Base-by-base conservation (phyloP, 768 basidiomycete genomes). In the Galerina sulciceps region DNA sequence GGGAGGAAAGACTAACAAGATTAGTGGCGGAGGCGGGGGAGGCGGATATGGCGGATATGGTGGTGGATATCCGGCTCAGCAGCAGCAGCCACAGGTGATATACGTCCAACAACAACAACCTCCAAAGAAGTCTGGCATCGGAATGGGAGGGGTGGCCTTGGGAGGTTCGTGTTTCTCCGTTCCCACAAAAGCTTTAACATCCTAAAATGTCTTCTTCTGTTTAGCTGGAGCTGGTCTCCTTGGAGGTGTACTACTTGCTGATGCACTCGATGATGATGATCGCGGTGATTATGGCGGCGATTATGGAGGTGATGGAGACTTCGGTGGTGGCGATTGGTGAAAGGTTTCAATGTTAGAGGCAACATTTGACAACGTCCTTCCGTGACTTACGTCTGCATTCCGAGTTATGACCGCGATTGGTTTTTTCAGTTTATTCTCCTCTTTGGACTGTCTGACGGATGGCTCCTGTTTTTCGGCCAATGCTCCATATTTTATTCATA, bases 201-300 rank as follows among this genome's bases (percentile, higher is more conserved):
- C 26, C 26, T 31, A 31, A 31, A 31, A 31, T 31, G 26, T 31
- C 23, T 56, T 13, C 38, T 55, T 49, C 45, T 55, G 47, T 52
- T 49, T 40, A 82, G 88, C 80, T 62, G 88, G 82, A 65, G 88
- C 77, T 14, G 90, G 87, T 57, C 68, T 90, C n/a, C 67, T 88
- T n/a, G 88, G 84, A 38, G 90, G 89, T 57, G 73, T 75, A 2
- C 69, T 90, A 43, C 65, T 90, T 38, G 81, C 66, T 36, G 76
- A 85, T 44, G 83, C 81, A 0, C 59, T 85, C 31, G 85, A 85
- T 44, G 69, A 66, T 55, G 62, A 66, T 48, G 54, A 55, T 47
- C 54, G 54, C 26, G 42, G 54, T 59, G 60, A 61, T 20, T 59
- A 59, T 47, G 69, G 62, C 15, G 59, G 61, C 45, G 69, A 60